These are phyloP conservation scores for Macroventuria anomochaeta DNA, from an alignment of 2,329 filamentous ascomycete species.

Conservation along the genomic window DNA sequence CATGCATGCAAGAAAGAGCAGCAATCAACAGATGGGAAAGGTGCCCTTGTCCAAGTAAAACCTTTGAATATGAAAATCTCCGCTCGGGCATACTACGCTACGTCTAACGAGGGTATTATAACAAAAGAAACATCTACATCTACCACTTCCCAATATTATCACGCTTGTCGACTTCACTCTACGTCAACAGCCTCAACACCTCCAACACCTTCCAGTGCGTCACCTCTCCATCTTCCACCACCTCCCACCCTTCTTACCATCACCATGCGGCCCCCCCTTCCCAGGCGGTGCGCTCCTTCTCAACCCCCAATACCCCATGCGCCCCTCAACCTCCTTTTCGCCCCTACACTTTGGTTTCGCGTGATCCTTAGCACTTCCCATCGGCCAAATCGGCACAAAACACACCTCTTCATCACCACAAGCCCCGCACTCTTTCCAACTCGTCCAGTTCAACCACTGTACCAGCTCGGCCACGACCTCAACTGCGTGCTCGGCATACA, in stretches of 20 bases:
- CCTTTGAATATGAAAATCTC: neutral
- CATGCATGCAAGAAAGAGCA: neutral
- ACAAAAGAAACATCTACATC: neutral
- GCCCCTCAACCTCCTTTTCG: slow-evolving; percentile 13
- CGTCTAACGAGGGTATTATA: slow-evolving; percentile 7
- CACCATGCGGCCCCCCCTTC: neutral
- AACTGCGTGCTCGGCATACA: slow-evolving; percentile 34
- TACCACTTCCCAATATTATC: neutral
- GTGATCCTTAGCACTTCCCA: slow-evolving; percentile 63
- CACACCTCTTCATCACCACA: slow-evolving; percentile 64
- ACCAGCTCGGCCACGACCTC: slow-evolving; percentile 52
- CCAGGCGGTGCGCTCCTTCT: neutral
- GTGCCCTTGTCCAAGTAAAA: neutral
- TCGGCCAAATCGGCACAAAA: slow-evolving; percentile 70
- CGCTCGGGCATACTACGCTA: neutral
- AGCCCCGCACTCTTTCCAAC: slow-evolving; percentile 63
- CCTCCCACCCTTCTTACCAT: neutral
- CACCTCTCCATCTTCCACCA: neutral
- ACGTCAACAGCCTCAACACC: neutral
- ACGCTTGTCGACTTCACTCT: no score
- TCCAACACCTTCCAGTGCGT: neutral
- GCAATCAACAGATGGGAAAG: neutral
- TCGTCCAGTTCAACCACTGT: slow-evolving; percentile 63
- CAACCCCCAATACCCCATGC: slow-evolving; percentile 35
- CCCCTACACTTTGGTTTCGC: slow-evolving; percentile 54